phyloP scores from a whole-genome alignment of 2,329 filamentous ascomycete species.

The Aureobasidium musti region DNA sequence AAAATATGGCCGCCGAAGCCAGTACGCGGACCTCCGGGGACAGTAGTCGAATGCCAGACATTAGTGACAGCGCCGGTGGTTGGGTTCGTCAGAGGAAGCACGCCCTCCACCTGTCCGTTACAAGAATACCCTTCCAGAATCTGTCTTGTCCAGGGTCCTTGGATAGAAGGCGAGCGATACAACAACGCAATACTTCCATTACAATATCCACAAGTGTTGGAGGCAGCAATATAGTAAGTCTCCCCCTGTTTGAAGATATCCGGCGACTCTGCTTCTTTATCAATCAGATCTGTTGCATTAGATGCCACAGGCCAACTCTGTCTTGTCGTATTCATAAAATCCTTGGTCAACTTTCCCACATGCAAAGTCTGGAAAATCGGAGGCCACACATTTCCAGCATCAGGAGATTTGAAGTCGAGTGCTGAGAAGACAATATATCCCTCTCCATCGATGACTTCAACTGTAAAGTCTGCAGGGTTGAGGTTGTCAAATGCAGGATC shows the following conservation, averaged over 20 bases:
- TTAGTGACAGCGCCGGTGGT: constrained; percentile 29
- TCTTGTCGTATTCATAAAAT: constrained; percentile 34
- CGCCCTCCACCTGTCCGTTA: constrained; percentile 35
- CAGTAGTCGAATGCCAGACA: constrained; percentile 35
- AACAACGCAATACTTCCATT: constrained; percentile 35
- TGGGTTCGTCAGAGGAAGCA: constrained; percentile 33
- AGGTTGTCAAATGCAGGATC: constrained; percentile 33
- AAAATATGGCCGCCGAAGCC: constrained; percentile 36
- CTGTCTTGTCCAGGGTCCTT: constrained; percentile 36
- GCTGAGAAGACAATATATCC: constrained; percentile 36
- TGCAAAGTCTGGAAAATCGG: constrained; percentile 36
- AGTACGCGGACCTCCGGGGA: constrained; percentile 33
- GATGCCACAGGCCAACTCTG: constrained; percentile 33
- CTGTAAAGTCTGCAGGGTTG: constrained; percentile 35
- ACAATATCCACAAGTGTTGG: constrained; percentile 37
- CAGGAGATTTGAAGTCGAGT: constrained; percentile 34
- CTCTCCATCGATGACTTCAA: constrained; percentile 32
- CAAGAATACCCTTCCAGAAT: constrained; percentile 36
- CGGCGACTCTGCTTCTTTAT: constrained; percentile 35
- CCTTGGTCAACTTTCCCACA: constrained; percentile 32
- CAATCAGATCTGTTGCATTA: constrained; percentile 32
- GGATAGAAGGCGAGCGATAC: constrained; percentile 33
- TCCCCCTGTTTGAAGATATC: constrained; percentile 35
- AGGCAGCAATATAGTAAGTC: constrained; percentile 33
- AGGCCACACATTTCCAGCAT: constrained; percentile 35